Evolutionary conservation across 768 basidiomycete genomes (phyloP).

Genomic region (Botryobasidium botryosum): DNA sequence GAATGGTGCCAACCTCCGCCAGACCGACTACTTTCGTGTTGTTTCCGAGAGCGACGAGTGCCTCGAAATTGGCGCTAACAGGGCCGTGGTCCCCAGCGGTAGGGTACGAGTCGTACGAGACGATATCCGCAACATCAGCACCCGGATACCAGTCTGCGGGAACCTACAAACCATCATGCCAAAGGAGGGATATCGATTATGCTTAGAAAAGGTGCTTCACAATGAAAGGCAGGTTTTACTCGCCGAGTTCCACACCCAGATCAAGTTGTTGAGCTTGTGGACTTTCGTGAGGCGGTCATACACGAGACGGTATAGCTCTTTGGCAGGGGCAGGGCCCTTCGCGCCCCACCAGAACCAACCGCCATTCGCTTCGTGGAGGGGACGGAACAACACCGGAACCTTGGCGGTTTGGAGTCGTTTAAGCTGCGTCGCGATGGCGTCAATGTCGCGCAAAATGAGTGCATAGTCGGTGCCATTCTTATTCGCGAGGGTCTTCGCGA

Average conservation of each 20-base stretch:
- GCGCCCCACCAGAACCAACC: constrained; percentile 11
- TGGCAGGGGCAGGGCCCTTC: constrained; percentile 7
- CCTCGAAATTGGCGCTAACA: constrained; percentile 4
- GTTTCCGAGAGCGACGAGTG: not conserved
- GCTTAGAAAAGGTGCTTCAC: not conserved
- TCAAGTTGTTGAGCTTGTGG: constrained; percentile 10
- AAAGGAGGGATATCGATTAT: not conserved
- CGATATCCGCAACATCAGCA: no score
- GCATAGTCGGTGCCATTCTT: constrained; percentile 6
- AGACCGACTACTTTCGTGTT: constrained; percentile 9
- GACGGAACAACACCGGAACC: constrained; percentile 9
- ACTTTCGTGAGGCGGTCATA: constrained; percentile 10
- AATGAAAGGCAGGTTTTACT: constrained; percentile 8
- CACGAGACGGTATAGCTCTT: constrained; percentile 6
- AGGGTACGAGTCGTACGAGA: constrained; percentile 9
- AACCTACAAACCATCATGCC: not conserved
- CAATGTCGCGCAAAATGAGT: constrained; percentile 9
- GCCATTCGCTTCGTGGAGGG: constrained; percentile 9
- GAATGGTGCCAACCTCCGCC: constrained; percentile 9
- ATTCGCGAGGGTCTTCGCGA: constrained; percentile 8
- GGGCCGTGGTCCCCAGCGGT: constrained; percentile 10
- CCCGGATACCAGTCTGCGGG: no score
- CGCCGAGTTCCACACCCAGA: constrained; percentile 10
- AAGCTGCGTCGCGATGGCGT: constrained; percentile 8
- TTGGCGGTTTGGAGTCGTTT: constrained; percentile 4